Base-by-base conservation (phyloP, 306 rosid species). In the Dryas drummondii region DNA sequence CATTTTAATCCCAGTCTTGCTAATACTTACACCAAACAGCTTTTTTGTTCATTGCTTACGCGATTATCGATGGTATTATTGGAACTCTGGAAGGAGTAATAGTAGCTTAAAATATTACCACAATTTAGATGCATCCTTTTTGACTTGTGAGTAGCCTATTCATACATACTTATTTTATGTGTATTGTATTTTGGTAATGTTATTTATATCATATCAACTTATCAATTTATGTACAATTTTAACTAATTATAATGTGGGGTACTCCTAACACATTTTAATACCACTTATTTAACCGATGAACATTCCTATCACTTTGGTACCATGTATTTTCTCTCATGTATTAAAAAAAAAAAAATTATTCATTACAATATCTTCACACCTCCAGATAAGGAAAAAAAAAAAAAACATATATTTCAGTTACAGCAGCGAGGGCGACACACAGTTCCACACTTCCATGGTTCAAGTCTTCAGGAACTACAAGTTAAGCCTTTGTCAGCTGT, bases 21-120 rank as follows among this genome's bases (percentile, higher is more conserved):
- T 74, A 83, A 70, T 84, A 74, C 86, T 81, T 89, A 86, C 91
- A 87, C 46, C 87, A 61, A 82, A 90, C 89, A 80, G 82, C 94
- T 90, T 88, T 92, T 81, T 62, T 47, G 70, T 76, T 47, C 58
- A 63, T 56, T 73, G 59, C 70, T 72, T 59, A 76, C 74, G 61
- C 50, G 68, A 77, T 83, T 82, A 80, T 79, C 46, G 26, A 58
- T 68, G 72, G 40, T 65, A 49, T 27, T 56, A 53, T 52, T 44
- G 42, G 10, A 57, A 63, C 32, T 51, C 50, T 11, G 32, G 19
- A 51, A 16, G 41, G 41, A 72, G 64, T 14, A 67, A 70, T 16
- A 72, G 55, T 72, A 4, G 65, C 56, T 66, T 60, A 16, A 40
- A 27, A 13, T 10, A 59, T 12, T 59, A 14, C 4, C n/a, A 15